A percentile compares a stretch with the other conserved stretches of the same genome.
Conservation (phyloP, 176 grass and related monocot genomes). For the Musa itinerans region DNA sequence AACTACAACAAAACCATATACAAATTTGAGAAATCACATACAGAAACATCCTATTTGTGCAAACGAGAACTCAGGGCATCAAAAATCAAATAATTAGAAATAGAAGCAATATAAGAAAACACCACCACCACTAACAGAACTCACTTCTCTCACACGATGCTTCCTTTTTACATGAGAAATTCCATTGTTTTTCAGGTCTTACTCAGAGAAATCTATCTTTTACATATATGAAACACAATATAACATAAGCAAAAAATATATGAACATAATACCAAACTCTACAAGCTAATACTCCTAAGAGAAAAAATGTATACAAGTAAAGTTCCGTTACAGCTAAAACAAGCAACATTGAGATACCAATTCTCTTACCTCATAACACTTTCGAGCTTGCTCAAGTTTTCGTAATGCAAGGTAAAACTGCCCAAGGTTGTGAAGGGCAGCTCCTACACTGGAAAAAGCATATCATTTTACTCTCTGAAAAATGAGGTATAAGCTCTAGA, state of each 20-base stretch:
- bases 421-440: constrained; percentile 71
- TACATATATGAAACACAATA: background rate
- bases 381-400: constrained; percentile 60
- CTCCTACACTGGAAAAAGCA: constrained; percentile 54
- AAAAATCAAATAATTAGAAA: background rate
- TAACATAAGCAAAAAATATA: background rate
- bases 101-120: background rate
- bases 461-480: background rate
- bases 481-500: background rate
- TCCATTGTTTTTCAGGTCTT: background rate
- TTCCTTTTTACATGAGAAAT: background rate
- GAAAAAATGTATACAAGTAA: background rate
- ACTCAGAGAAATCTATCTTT: background rate
- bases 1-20: too few species aligned
- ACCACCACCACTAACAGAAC: background rate
- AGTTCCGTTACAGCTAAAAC: background rate
- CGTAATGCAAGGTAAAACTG: constrained; percentile 56
- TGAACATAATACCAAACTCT: background rate
- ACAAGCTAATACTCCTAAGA: background rate
- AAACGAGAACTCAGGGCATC: background rate
- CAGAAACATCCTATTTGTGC: background rate
- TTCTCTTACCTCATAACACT: constrained; percentile 64
- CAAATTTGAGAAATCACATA: too few species aligned
- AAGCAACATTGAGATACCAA: background rate
- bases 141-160: background rate